Base-by-base conservation (phyloP, 192 early-diverging fungal genomes). In the Coemansia sp. region DNA sequence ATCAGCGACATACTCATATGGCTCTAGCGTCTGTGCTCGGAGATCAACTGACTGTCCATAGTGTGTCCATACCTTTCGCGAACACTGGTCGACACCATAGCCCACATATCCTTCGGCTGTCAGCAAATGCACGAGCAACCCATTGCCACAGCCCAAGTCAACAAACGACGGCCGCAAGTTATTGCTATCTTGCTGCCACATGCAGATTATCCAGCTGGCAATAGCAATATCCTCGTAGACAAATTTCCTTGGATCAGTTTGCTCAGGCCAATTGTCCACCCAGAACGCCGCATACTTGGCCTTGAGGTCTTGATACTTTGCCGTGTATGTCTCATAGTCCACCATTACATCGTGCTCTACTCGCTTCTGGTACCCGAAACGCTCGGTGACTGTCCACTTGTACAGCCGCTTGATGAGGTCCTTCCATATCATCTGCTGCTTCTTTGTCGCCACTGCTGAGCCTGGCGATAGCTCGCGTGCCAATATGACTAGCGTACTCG, bases 211-310 rank as follows among this genome's bases (percentile, higher is more conserved):
- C 87, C 89, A 96, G 52, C 89, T 90, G 27, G 94, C 93, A 68
- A 96, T 95, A 3, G 89, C 91, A 74, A 96, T 89, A 67, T 96
- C 94, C 78, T 96, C 94, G 76, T 87, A 93, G 9, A 96, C 92
- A 84, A 91, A 92, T 67, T 96, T 96, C 46, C 74, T 76, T 3
- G 94, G 89, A 70, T 96, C 94, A 1, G 93, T 95, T 74, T 90
- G 89, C 70, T 95, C 93, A 0, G 91, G 84, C 94, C 94, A 96
- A 38, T 84, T 86, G 57, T 82, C 75, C 6, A 95, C 89, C 87
- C 90, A 89, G 64, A 83, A 68, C 20, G 80, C 68, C 7, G 88
- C 90, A 72, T 96, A 89, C 47, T 81, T 90, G 22, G 75, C 74
- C 68, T 96, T 96, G 8, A 96, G 76, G 24, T 79, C 68, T 15